Evolutionary conservation across 805 yeast genomes (phyloP).

Genomic region (Teunomyces atbi): DNA sequence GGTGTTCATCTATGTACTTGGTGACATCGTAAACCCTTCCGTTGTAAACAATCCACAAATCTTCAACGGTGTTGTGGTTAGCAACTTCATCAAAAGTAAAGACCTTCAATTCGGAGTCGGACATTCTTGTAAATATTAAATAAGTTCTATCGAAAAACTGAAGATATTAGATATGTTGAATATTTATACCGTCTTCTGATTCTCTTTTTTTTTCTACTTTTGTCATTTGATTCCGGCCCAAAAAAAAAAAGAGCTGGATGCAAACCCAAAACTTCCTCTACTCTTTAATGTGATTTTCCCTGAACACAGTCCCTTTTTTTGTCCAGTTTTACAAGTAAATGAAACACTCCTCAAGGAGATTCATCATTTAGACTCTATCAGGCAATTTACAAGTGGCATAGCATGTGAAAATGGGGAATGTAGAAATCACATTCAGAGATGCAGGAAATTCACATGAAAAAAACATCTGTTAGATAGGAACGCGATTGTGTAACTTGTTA

Average conservation of each 20-base stretch:
- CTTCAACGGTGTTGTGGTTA: constrained; percentile 37
- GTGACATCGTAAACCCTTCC: constrained; percentile 44
- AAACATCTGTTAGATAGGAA: not conserved
- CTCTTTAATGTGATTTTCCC: not conserved
- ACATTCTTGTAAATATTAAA: constrained; percentile 2
- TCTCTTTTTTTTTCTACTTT: constrained; percentile 4
- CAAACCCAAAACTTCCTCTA: not conserved
- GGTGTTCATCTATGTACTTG: constrained; percentile 45
- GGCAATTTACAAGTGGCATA: not conserved
- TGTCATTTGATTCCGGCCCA: constrained; percentile 5
- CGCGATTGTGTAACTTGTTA: not conserved
- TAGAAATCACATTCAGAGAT: constrained; percentile 2
- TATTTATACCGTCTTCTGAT: constrained; percentile 2
- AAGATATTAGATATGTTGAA: constrained; percentile 4
- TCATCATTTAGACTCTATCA: not conserved
- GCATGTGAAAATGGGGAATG: not conserved
- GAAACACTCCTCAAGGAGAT: not conserved
- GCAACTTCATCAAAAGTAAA: constrained; percentile 55
- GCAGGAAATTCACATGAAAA: constrained; percentile 1
- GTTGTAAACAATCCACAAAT: constrained; percentile 45
- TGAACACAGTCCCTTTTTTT: not conserved
- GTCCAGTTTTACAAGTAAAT: not conserved
- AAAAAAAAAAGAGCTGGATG: not conserved
- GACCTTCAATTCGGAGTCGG: constrained; percentile 31
- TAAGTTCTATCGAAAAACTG: not conserved